Evolutionary conservation across 2,329 filamentous ascomycete species (phyloP).

Genomic region (Sordariomycetes sp.): DNA sequence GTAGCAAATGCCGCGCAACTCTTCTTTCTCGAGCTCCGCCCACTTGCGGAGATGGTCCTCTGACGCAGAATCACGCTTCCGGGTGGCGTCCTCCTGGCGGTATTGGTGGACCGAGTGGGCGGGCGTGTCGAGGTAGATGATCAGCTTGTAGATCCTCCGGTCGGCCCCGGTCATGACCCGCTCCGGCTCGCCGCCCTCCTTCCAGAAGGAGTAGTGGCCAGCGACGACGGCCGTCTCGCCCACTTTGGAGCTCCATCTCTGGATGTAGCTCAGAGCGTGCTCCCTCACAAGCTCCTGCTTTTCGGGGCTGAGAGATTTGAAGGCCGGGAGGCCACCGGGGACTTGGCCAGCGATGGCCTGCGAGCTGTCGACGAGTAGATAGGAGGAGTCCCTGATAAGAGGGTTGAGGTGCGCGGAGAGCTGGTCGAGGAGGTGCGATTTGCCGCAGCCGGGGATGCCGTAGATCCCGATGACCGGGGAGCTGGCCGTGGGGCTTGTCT

Average conservation of each 20-base stretch:
- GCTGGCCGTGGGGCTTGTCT: background rate
- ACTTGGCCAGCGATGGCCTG: background rate
- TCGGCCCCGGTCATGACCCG: slow-evolving; percentile 33
- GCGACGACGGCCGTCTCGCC: background rate
- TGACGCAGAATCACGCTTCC: background rate
- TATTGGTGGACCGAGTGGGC: slow-evolving; percentile 4
- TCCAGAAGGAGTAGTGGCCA: slow-evolving; percentile 47
- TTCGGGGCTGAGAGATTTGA: background rate
- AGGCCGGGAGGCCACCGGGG: background rate
- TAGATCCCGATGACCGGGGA: background rate
- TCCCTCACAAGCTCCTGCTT: background rate
- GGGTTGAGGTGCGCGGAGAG: background rate
- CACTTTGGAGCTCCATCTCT: background rate
- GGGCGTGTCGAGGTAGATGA: slow-evolving; percentile 41
- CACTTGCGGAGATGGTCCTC: background rate
- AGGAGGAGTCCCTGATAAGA: background rate
- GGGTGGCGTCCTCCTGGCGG: background rate
- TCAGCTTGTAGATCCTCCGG: slow-evolving; percentile 38
- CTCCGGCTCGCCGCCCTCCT: slow-evolving; percentile 18
- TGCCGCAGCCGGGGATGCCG: background rate
- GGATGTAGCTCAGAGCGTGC: background rate
- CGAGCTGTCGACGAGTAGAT: background rate
- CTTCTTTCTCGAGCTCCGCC: background rate
- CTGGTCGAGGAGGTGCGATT: background rate
- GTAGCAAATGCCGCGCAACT: background rate